Evolutionary conservation across 2,329 filamentous ascomycete species (phyloP).

Genomic region (Cladosporium sp.): DNA sequence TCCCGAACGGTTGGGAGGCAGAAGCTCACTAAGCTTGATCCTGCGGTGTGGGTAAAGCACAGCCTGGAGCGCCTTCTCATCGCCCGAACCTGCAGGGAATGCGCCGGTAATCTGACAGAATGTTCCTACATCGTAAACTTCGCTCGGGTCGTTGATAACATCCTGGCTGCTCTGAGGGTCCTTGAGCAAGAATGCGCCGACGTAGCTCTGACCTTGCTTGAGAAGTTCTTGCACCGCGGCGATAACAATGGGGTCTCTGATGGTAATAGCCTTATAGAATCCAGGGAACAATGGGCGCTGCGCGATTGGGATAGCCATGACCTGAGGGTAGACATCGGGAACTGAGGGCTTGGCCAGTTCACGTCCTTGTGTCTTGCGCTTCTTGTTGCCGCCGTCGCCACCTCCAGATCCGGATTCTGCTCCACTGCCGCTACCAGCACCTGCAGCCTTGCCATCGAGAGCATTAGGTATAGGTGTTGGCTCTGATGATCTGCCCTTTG

Average conservation of each 20-base stretch:
- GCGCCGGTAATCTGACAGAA: conserved; percentile 98
- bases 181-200: conserved; percentile 95
- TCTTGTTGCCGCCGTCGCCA: conserved; percentile 65
- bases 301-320: conserved; percentile 94
- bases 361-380: conserved; percentile 72
- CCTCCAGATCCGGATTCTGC: conserved; percentile 38
- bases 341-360: conserved; percentile 80
- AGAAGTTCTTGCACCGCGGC: conserved; percentile 94
- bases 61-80: conserved; percentile 77
- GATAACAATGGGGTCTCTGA: conserved; percentile 88
- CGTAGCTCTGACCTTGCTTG: conserved; percentile 94
- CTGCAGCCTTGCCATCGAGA: conserved; percentile 61
- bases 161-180: conserved; percentile 94
- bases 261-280: conserved; percentile 98
- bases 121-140: conserved; percentile 93
- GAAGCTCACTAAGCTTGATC: conserved; percentile 83
- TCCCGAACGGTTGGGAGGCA: conserved; percentile 66
- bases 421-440: conserved; percentile 59
- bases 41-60: conserved; percentile 95
- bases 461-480: conserved; percentile 54
- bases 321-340: conserved; percentile 94
- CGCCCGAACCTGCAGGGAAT: conserved; percentile 79
- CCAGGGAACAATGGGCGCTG: conserved; percentile 93
- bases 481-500: conserved; percentile 53
- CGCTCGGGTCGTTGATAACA: conserved; percentile 83